phyloP scores from a whole-genome alignment of 768 basidiomycete genomes.

The Suillus cothurnatus region DNA sequence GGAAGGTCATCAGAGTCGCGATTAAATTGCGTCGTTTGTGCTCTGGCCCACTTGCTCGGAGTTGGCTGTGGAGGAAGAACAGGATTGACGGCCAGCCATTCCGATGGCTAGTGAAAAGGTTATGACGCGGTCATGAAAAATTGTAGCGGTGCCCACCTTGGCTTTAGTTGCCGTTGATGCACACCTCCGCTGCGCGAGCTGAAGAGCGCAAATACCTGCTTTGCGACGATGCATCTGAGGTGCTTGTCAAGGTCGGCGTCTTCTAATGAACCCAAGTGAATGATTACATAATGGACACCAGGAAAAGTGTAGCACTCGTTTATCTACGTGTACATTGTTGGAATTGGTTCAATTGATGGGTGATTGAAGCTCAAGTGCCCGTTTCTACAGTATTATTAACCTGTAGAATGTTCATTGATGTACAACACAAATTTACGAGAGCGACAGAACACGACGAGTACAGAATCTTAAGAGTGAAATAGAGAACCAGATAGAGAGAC shows the following conservation, averaged over 20 bases:
- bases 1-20: background rate
- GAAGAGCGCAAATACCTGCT: constrained; percentile 4
- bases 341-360: too few relatives aligned
- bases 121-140: background rate
- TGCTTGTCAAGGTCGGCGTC: background rate
- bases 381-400: too few relatives aligned
- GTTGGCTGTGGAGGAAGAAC: constrained; percentile 9
- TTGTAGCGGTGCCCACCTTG: background rate
- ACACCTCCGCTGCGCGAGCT: constrained; percentile 5
- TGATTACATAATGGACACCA: background rate
- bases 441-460: background rate
- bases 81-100: constrained; percentile 5
- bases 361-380: too few relatives aligned
- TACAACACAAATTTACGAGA: background rate
- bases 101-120: constrained; percentile 7
- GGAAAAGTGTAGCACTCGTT: too few relatives aligned
- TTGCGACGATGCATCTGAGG: constrained; percentile 9
- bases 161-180: constrained; percentile 10
- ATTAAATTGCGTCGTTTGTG: background rate
- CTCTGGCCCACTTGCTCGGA: constrained; percentile 14
- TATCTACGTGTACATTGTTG: too few relatives aligned
- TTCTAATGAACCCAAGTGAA: background rate
- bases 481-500: background rate
- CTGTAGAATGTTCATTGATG: background rate
- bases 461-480: background rate